These are phyloP conservation scores for Penicillium sp. DNA, from an alignment of 2,329 filamentous ascomycete species.

Conservation along the genomic window DNA sequence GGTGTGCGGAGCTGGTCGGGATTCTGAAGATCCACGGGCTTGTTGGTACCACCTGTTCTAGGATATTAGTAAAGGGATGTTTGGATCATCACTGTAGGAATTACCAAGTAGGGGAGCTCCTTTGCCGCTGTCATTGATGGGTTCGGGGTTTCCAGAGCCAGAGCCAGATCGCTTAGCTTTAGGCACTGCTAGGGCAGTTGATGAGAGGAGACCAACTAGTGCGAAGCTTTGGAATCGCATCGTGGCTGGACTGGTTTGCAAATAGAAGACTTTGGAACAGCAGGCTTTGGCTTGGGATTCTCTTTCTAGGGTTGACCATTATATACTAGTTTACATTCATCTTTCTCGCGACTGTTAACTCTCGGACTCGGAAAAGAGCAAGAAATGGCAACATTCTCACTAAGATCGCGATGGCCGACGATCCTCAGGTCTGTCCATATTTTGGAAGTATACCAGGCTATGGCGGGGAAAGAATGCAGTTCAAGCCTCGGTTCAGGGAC, in stretches of 20 bases:
- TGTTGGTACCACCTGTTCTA: slow-evolving; percentile 57
- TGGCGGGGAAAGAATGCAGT: slow-evolving; percentile 7
- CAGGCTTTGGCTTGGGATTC: neutral
- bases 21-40: slow-evolving; percentile 57
- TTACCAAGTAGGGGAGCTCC: slow-evolving; percentile 56
- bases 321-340: neutral
- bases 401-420: slow-evolving; percentile 9
- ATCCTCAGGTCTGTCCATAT: slow-evolving; percentile 2
- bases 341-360: neutral
- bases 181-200: slow-evolving; percentile 17
- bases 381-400: slow-evolving; percentile 8
- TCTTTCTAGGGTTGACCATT: neutral
- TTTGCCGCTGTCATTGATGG: slow-evolving; percentile 53
- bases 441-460: neutral
- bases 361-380: neutral
- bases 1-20: slow-evolving; percentile 59
- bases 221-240: slow-evolving; percentile 18
- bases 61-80: neutral
- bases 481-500: too few relatives aligned
- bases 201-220: slow-evolving; percentile 14
- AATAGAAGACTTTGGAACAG: neutral
- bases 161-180: slow-evolving; percentile 37
- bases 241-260: neutral
- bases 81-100: slow-evolving; percentile 4
- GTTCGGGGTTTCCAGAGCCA: slow-evolving; percentile 50